Base-by-base conservation (phyloP, 768 basidiomycete genomes). In the Mycena polygramma region DNA sequence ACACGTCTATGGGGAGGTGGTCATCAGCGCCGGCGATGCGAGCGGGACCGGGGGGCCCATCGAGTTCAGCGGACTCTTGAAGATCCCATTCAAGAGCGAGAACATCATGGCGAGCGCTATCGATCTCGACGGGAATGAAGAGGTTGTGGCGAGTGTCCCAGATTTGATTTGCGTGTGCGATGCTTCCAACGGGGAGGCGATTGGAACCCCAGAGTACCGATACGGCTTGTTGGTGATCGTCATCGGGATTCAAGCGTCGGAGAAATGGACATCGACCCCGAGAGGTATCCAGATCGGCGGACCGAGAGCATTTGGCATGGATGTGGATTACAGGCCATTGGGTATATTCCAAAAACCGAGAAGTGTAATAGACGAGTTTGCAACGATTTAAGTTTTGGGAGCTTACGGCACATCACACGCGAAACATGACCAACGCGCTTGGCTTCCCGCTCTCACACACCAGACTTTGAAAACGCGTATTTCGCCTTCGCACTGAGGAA, bases 131-230 rank as follows among this genome's bases (percentile, higher is more conserved):
- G 77, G 78, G 63, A 48, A 53, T 55, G 68, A 66, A 22, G 60
- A 84, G 80, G 81, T 87, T 48, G 76, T 88, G 7, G 84, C 83
- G 43, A 81, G 83, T 20, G 89, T 90, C 8, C 89, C 89, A 3
- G 89, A 90, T 75, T 82, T 90, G 22, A 89, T 90, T 51, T 79
- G 84, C 2, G 87, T 90, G 14, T 77, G 88, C 20, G 88, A 90
- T 70, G 83, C 85, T 22, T 85, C 86, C 69, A 86, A 77, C 41
- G 89, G 89, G 1, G 76, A 82, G 22, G 86, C 87, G 10, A 79
- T 90, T 17, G 89, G 89, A 9, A 89, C 88, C 0, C 89, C 84
- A 22, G 83, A 90, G 58, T 90, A 89, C 73, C 81, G 79, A 65
- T 89, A 89, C 68, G 88, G 88, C 11, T 77, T 88, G 30, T 81